Base-by-base conservation (phyloP, 129 eudicot species). In the Centrapalus pauciflorus region DNA sequence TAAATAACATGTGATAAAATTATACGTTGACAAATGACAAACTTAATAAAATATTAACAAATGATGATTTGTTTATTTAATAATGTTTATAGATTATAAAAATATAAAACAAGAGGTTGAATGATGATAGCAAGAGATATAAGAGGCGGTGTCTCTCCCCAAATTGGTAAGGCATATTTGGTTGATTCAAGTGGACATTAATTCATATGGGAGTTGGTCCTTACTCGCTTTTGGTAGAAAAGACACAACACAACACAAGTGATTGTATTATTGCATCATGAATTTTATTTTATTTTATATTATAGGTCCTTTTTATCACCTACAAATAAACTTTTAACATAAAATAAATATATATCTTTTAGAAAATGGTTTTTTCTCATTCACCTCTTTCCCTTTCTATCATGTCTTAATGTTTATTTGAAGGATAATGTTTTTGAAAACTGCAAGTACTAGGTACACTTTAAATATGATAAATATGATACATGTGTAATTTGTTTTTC, bases 81-180 rank as follows among this genome's bases (percentile, higher is more conserved):
- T n/a, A n/a, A n/a, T n/a, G n/a, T n/a, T n/a, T n/a, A n/a, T n/a
- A n/a, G n/a, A n/a, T n/a, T n/a, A n/a, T n/a, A n/a, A n/a, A n/a
- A n/a, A n/a, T n/a, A n/a, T n/a, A n/a, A n/a, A n/a, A n/a, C n/a
- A n/a, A n/a, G n/a, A n/a, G n/a, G n/a, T n/a, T n/a, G n/a, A n/a
- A n/a, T n/a, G n/a, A n/a, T n/a, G n/a, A n/a, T n/a, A n/a, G n/a
- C n/a, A n/a, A n/a, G n/a, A n/a, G n/a, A n/a, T n/a, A 35, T 23
- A 26, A 61, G 70, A 35, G 25, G 12, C 61, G 21, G 70, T 61
- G 70, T 72, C 63, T 35, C 70, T n/a, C 54, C 61, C 77, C 28
- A 61, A 72, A 38, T 50, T 72, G 70, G 77, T 25, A 61, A 34
- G 43, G 32, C 64, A 72, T 61, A 61, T 48, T 50, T 66, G 71